Evolutionary conservation across 768 basidiomycete genomes (phyloP), one percentile per base, ranked within the genome.

Genomic region (Arthromyces matolae): DNA sequence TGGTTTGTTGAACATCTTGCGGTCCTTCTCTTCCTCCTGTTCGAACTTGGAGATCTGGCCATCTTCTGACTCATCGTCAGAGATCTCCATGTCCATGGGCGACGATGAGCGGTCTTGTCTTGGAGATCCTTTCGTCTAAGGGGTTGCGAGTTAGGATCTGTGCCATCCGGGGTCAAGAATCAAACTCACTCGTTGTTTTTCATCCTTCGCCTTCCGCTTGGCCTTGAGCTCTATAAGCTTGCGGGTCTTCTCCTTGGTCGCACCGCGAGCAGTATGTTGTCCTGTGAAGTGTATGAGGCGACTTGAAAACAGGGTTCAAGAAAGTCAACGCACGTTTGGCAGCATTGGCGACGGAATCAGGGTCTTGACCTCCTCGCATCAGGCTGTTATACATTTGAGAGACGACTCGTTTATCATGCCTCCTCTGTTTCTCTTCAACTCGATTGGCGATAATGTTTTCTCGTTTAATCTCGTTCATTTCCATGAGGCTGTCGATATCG

Each of bases 161-260:
- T 23, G 4, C 12, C 5, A 27, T 43, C 10, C 33, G 19, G 35
- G 24, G 33, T 14, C 24, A 35, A 16, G 16, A 2, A 44, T 18
- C 22, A 9, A 18, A 64, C 81, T 53, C 65, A 93, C 93, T 51
- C 84, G 78, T 63, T 84, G 87, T 66, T 86, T 85, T 65, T 94
- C 90, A 54, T 86, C 90, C 68, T 93, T 94, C 8, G 90, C 92
- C 58, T 85, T 89, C 28, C 94, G 78, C 58, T 76, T 85, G 5
- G 86, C 89, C 68, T 88, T 94, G 22, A 96, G 74, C 62, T 93
- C 93, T 51, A 87, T 87, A 8, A 93, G 74, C 60, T 84, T 88
- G 45, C 78, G 76, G 3, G 76, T 73, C 70, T 91, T 91, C 64
- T 91, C 88, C 61, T 86, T 90, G 1, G 87, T 89, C 2, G 79